Percentiles rank a stretch among this genome's conserved stretches.
Conservation (phyloP, 352 stramenopile species). For the Phytophthora citrophthora region DNA sequence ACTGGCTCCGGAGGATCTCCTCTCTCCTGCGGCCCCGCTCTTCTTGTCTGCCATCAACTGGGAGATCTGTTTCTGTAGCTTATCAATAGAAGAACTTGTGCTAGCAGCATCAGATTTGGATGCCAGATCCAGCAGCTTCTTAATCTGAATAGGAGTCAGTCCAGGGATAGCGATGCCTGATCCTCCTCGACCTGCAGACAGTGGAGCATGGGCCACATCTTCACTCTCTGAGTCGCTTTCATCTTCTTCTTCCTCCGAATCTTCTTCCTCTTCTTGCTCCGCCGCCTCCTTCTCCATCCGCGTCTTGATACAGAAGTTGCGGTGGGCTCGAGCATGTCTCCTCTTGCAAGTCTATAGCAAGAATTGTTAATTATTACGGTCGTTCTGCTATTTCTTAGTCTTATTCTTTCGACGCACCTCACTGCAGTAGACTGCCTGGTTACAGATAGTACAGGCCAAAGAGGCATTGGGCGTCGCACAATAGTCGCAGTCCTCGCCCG, state of each 20-base stretch:
- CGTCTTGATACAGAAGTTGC: conserved; percentile 72
- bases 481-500: conserved; percentile 76
- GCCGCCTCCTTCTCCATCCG: conserved; percentile 70
- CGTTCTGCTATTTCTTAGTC: conserved; percentile 1
- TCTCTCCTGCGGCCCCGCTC: conserved; percentile 29
- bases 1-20: conserved; percentile 51
- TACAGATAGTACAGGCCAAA: conserved; percentile 72
- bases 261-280: conserved; percentile 53
- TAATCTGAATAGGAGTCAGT: conserved; percentile 67
- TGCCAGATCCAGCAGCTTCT: conserved; percentile 73
- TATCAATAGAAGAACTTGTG: conserved; percentile 54
- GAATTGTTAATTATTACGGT: no score
- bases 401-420: conserved; percentile 44
- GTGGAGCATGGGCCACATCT: conserved; percentile 37
- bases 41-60: conserved; percentile 66
- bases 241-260: conserved; percentile 51
- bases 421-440: conserved; percentile 73
- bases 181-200: conserved; percentile 24
- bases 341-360: conserved; percentile 62
- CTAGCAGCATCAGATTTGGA: conserved; percentile 58
- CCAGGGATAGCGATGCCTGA: conserved; percentile 53
- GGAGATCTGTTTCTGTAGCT: conserved; percentile 77
- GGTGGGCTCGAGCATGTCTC: conserved; percentile 73
- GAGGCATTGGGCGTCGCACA: conserved; percentile 62
- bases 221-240: conserved; percentile 82